Conservation (phyloP, 306 rosid genomes). For the Acacia confusa region DNA sequence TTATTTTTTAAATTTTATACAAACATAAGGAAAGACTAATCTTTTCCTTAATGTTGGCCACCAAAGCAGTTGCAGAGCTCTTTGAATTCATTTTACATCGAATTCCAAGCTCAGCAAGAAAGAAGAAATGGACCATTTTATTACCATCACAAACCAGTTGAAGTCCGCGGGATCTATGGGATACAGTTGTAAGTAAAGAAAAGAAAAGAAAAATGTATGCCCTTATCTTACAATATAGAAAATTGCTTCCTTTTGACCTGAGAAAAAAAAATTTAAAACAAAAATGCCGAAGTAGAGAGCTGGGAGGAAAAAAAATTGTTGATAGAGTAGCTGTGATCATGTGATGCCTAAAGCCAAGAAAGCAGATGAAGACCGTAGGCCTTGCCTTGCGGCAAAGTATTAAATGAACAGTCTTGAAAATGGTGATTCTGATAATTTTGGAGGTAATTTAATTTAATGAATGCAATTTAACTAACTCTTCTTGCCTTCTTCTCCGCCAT, state of each 20-base stretch:
- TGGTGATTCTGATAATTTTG: background rate
- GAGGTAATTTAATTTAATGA: background rate
- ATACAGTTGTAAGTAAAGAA: background rate
- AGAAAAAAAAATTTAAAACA: background rate
- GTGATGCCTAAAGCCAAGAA: background rate
- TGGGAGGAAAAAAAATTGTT: background rate
- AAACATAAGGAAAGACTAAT: background rate
- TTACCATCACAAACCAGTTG: background rate
- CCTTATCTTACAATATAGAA: background rate
- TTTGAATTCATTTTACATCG: background rate
- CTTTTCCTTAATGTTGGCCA: background rate
- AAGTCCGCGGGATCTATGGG: background rate
- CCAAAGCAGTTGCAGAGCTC: background rate
- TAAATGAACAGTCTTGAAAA: conserved; percentile 19
- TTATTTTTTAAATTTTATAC: too few relatives aligned
- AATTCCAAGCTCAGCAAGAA: background rate
- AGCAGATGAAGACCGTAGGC: background rate
- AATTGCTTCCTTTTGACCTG: background rate
- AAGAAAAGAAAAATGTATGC: background rate
- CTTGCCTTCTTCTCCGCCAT: conserved; percentile 87
- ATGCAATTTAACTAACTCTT: conserved; percentile 38
- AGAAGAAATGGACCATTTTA: background rate
- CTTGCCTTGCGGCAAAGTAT: conserved; percentile 36
- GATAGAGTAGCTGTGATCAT: background rate
- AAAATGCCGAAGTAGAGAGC: background rate